A percentile compares a stretch with the other conserved stretches of the same genome.
phyloP scores from a whole-genome alignment of 139 green algal species.

The Tetradesmus obliquus region DNA sequence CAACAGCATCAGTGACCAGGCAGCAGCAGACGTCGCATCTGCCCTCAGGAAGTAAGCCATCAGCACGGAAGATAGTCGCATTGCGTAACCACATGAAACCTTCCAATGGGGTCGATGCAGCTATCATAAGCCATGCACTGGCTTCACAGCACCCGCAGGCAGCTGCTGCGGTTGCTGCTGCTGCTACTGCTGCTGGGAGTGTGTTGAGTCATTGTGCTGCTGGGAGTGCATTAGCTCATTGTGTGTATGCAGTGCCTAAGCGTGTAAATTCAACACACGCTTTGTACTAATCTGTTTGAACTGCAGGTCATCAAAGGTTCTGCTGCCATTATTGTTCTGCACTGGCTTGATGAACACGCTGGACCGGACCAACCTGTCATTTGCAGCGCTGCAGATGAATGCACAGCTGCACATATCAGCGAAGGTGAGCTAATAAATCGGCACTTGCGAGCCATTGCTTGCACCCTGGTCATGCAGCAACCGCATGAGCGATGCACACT shows the following conservation, averaged over 20 bases:
- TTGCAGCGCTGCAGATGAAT: background rate
- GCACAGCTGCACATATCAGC: background rate
- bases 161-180: background rate
- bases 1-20: background rate
- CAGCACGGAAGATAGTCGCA: background rate
- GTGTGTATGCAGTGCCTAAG: background rate
- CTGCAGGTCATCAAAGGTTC: background rate
- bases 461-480: too few species aligned
- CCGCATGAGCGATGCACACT: too few species aligned
- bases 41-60: background rate
- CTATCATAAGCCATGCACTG: background rate
- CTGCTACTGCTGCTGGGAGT: background rate
- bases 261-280: background rate
- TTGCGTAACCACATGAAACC: background rate
- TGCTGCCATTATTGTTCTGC: conserved; percentile 13
- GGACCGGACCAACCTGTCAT: background rate
- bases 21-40: background rate
- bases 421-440: background rate
- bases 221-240: background rate
- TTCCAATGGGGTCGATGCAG: background rate
- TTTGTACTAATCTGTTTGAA: background rate
- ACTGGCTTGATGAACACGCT: background rate
- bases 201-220: background rate
- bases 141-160: too few species aligned
- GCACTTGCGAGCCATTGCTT: too few species aligned